Conservation (phyloP, 169 alveolate genomes). For the Plasmodium coatneyi region DNA sequence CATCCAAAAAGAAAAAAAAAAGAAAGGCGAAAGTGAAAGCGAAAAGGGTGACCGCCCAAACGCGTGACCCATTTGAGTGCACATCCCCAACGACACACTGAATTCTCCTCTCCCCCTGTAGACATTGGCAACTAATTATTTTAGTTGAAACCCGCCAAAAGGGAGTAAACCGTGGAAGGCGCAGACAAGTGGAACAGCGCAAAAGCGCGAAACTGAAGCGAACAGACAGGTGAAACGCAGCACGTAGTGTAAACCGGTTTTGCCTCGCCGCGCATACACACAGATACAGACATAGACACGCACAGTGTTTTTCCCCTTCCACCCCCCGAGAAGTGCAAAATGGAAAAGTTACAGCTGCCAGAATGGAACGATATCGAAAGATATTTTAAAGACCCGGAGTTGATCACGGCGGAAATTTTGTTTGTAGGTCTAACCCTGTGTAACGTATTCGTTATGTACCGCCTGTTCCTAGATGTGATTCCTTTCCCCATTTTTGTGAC, state of each 20-base stretch:
- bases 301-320: neutral
- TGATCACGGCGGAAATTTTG: constrained; percentile 89
- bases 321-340: neutral
- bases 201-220: neutral
- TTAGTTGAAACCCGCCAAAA: neutral
- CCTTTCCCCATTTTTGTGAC: constrained; percentile 94
- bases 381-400: constrained; percentile 89
- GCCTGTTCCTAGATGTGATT: constrained; percentile 90
- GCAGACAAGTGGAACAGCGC: neutral
- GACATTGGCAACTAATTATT: neutral
- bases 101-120: neutral
- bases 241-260: neutral
- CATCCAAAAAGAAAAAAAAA: neutral
- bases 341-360: constrained; percentile 69
- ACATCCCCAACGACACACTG: neutral
- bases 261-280: neutral
- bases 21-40: neutral
- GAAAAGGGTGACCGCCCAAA: neutral
- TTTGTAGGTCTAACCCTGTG: constrained; percentile 90
- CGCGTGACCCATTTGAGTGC: neutral
- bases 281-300: constrained; percentile 4
- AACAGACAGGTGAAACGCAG: constrained; percentile 10
- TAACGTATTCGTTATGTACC: constrained; percentile 92
- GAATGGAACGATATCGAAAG: constrained; percentile 88
- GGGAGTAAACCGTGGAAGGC: neutral